Evolutionary conservation across 164 flowering plant genomes (phyloP), one percentile per base, ranked within the genome.

Genomic region (Akebia trifoliata): DNA sequence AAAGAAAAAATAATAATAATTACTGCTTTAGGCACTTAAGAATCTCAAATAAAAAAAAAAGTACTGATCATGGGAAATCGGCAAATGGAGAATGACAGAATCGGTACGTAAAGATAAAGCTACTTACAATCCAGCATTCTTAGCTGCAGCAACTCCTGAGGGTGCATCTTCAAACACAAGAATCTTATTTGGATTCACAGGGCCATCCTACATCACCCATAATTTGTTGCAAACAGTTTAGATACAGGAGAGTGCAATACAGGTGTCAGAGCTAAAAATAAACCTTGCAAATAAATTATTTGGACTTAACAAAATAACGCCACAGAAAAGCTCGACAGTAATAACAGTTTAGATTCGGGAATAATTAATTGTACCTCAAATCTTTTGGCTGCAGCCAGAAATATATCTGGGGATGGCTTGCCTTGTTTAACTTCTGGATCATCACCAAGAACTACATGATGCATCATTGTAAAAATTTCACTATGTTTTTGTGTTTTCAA

Each of bases 121-220:
- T 6, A 73, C 82, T 70, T 71, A 81, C 85, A 81, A 87, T 60
- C 86, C 89, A 58, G 93, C 97, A 74, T 72, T 84, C 66, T 84
- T 90, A 36, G 97, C 97, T 53, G 90, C 95, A 59, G 64, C 76
- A 66, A 85, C 96, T 64, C 98, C 98, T 31, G 85, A 58, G 25
- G 98, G 98, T 11, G 98, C 98, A 77, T 93, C 98, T 81, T 93
- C 98, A 73, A 93, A 93, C 32, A 93, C 97, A 49, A 93, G 90
- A 66, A 77, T 57, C 42, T 78, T 84, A 8, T 55, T 24, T 40
- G 84, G 73, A 73, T 81, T 79, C 52, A 81, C 55, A 29, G 86
- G 77, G 29, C 71, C 82, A 59, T 76, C 94, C 95, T 88, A 72
- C 40, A 55, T 9, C 43, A 69, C 29, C 15, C 28, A 69, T 17